Evolutionary conservation across 1,284 basidiomycete genomes (phyloP), one percentile per base, ranked within the genome.

Genomic region (Hemileccinum hortonii): DNA sequence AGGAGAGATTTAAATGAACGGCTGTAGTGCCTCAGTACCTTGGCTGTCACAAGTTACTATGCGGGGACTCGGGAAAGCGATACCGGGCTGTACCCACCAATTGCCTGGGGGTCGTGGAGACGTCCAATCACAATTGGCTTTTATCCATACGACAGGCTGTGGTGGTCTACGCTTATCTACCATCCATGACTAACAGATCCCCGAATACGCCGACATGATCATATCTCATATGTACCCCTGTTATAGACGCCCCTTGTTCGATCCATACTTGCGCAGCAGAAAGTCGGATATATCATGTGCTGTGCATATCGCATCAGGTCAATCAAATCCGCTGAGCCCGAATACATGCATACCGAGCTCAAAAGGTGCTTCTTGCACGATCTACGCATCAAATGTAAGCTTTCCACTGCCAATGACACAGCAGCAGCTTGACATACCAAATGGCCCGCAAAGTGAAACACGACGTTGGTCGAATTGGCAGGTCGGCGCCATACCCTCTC

Each of bases 361-460:
- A 32, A 61, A 49, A 3, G 79, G 79, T 19, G 69, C 69, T 54
- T 79, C 78, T 36, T 80, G 79, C 1, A 70, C 66, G 38, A 80
- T 74, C 73, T 79, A 43, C 18, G 24, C 11, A 10, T 58, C 10
- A 58, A 60, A 56, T 44, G 37, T 50, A 2, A 53, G 47, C 9
- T 9, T 33, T 26, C 24, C 29, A 16, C 16, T 18, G 9, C 12
- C 36, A n/a, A 36, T 8, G 6, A 14, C 29, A 15, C 33, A 53
- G 14, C 21, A 32, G 35, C 9, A 43, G 14, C 45, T 47, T 35
- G 41, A 66, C 77, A 45, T 55, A 86, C 83, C 57, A 89, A 66
- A 75, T 89, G 87, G 0, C 83, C 81, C 30, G 80, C 77, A 36
- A 64, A 72, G 11, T 67, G 58, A 47, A 89, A 76, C n/a, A 77